Conservation (phyloP, 2,329 filamentous ascomycete species). For the Pseudocercospora musae region DNA sequence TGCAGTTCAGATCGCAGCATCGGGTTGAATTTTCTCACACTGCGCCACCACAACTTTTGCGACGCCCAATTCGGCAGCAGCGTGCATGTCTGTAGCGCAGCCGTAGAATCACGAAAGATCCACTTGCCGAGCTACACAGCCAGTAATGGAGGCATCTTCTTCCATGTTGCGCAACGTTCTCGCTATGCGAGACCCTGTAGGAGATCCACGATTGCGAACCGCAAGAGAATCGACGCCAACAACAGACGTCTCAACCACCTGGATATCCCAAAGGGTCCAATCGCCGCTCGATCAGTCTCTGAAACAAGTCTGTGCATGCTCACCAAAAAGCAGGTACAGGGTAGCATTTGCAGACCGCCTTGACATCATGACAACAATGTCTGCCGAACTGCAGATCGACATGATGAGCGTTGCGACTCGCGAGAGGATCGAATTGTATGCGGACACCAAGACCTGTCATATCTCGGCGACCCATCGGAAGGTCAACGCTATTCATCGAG, state of each 20-base stretch:
- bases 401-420: constrained; percentile 12
- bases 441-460: constrained; percentile 9
- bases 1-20: constrained; percentile 19
- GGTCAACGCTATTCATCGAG: neutral
- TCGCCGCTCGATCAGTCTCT: constrained; percentile 27
- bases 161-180: constrained; percentile 17
- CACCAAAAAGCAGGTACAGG: constrained; percentile 11
- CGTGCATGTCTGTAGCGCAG: constrained; percentile 22
- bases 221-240: constrained; percentile 12
- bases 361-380: constrained; percentile 18
- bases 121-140: constrained; percentile 9
- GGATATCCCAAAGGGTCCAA: constrained; percentile 24
- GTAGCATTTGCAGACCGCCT: constrained; percentile 29
- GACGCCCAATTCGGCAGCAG: constrained; percentile 1
- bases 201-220: constrained; percentile 13
- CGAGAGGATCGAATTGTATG: constrained; percentile 18
- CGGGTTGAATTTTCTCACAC: constrained; percentile 7
- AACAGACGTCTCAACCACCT: constrained; percentile 13
- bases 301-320: constrained; percentile 31
- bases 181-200: constrained; percentile 7
- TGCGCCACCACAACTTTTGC: neutral
- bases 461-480: constrained; percentile 8
- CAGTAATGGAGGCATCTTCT: constrained; percentile 8
- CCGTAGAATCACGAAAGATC: constrained; percentile 14
- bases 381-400: constrained; percentile 1